These are phyloP conservation scores for Hippophae gyantsensis DNA, from an alignment of 306 rosid species.

Conservation along the genomic window DNA sequence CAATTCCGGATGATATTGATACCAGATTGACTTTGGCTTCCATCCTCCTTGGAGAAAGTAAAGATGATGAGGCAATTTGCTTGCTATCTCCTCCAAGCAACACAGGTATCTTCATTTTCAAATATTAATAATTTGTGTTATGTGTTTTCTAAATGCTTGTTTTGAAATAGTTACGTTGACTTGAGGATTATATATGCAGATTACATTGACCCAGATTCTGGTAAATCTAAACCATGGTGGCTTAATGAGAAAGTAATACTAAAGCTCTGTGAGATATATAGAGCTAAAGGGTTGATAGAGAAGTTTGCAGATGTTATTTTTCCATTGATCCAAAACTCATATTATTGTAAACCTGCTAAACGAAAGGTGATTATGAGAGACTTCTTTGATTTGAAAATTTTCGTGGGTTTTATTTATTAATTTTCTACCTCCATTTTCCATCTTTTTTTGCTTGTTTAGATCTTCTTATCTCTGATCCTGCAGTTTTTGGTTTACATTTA, in stretches of 20 bases:
- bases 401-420: neutral
- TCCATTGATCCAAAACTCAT: constrained; percentile 35
- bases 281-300: constrained; percentile 33
- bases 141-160: neutral
- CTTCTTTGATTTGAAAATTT: neutral
- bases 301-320: constrained; percentile 34
- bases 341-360: constrained; percentile 27
- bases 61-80: constrained; percentile 65
- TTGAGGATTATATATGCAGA: constrained; percentile 35
- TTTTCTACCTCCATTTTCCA: neutral
- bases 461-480: too few relatives aligned
- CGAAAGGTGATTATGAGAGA: constrained; percentile 26
- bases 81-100: constrained; percentile 59
- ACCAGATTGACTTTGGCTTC: constrained; percentile 70
- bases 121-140: neutral
- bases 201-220: constrained; percentile 34
- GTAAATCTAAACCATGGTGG: constrained; percentile 71
- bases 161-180: neutral
- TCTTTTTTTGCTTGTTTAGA: neutral
- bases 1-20: constrained; percentile 50
- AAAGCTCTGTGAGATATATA: constrained; percentile 36
- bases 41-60: constrained; percentile 74
- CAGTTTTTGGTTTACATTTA: too few relatives aligned
- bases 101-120: constrained; percentile 35
- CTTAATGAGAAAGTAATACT: constrained; percentile 39